These are phyloP conservation scores for Hamamelis virginiana DNA, from an alignment of 164 flowering plant genomes.

Conservation along the genomic window DNA sequence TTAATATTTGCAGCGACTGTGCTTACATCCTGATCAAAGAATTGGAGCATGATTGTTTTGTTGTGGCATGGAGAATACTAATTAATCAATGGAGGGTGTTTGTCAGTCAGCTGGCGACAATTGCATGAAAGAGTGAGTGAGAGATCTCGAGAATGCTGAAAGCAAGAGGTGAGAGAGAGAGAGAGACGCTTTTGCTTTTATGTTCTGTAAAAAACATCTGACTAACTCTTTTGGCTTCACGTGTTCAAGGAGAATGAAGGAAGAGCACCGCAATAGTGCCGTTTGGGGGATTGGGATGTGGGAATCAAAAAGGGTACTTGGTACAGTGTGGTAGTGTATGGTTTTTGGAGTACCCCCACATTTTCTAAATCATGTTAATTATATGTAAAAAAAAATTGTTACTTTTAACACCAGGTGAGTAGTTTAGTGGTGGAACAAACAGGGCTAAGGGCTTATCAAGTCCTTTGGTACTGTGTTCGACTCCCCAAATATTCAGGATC, in stretches of 20 bases:
- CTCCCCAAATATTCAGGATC: no score
- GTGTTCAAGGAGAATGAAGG: background rate
- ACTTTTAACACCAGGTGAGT: no score
- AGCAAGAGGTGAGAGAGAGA: slow-evolving; percentile 9
- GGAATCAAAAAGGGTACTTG: no score
- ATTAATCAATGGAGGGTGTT: slow-evolving; percentile 5
- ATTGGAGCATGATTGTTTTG: slow-evolving; percentile 12
- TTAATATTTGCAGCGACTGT: background rate
- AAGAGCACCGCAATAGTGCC: no score
- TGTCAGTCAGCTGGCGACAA: slow-evolving; percentile 18
- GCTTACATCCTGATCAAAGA: slow-evolving; percentile 4
- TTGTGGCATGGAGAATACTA: slow-evolving; percentile 20
- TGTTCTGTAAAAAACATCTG: background rate
- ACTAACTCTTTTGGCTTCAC: background rate
- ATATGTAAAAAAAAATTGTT: no score
- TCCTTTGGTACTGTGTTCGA: no score
- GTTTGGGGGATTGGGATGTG: no score
- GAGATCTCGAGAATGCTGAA: slow-evolving; percentile 24
- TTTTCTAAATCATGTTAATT: no score
- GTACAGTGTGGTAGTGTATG: no score
- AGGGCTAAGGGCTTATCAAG: no score
- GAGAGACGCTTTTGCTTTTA: slow-evolving; percentile 6
- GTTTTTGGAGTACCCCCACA: no score
- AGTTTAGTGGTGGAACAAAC: no score
- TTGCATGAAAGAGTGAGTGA: slow-evolving; percentile 16